These are phyloP conservation scores for Venturia effusa DNA, from an alignment of 2,329 filamentous ascomycete species.

Conservation along the genomic window DNA sequence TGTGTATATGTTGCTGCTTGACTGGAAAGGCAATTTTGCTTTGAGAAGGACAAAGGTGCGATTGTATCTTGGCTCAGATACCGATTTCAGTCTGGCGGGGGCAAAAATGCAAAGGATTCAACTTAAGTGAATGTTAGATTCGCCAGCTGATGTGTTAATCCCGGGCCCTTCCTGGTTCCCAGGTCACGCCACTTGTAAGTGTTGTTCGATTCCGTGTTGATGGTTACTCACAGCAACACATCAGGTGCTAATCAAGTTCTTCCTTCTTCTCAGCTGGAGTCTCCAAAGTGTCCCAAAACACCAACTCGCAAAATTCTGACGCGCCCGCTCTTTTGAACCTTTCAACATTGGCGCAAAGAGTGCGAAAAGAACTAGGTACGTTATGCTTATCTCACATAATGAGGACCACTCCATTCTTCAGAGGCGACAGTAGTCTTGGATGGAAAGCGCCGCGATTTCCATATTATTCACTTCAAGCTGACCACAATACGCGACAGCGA, in stretches of 20 bases:
- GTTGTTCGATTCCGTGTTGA: not conserved
- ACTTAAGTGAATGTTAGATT: not conserved
- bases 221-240: not conserved
- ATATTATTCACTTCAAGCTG: not conserved
- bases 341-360: not conserved
- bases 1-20: conserved; percentile 6
- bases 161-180: not conserved
- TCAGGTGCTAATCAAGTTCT: not conserved
- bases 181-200: not conserved
- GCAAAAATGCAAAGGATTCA: not conserved
- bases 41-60: conserved; percentile 7
- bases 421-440: no score
- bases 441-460: no score
- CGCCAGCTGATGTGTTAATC: not conserved
- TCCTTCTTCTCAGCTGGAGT: not conserved
- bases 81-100: not conserved
- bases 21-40: not conserved
- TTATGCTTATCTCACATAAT: no score
- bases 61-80: conserved; percentile 1
- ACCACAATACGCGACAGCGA: not conserved
- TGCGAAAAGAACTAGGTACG: not conserved
- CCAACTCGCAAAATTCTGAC: not conserved
- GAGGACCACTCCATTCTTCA: not conserved
- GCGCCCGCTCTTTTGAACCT: not conserved
- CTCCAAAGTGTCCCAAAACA: not conserved